Conservation (phyloP, 148 eudicot species). For the Rhododendron griersonianum region DNA sequence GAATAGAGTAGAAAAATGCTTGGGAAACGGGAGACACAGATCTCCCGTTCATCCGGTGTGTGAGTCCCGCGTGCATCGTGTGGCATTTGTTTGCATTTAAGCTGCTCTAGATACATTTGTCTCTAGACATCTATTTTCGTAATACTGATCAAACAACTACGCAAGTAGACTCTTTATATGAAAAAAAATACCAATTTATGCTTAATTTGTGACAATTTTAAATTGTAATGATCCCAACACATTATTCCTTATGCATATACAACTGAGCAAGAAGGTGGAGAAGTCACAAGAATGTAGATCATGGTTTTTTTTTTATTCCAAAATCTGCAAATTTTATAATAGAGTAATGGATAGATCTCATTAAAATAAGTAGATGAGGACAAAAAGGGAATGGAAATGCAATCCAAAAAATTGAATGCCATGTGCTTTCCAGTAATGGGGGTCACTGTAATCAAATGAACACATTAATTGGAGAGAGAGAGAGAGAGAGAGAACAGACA, state of each 20-base stretch:
- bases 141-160: not conserved
- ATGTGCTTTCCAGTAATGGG: slow-evolving; percentile 4
- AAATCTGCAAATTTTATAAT: not conserved
- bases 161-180: not conserved
- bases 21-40: not conserved
- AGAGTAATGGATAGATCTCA: not conserved
- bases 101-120: not conserved
- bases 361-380: not conserved
- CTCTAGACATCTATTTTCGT: not conserved
- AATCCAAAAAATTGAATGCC: not conserved
- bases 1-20: not conserved
- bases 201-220: no score
- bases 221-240: no score
- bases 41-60: not conserved
- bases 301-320: not conserved
- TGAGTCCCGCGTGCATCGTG: not conserved
- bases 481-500: slow-evolving; percentile 40
- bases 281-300: not conserved
- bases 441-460: not conserved
- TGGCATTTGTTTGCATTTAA: not conserved
- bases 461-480: not conserved
- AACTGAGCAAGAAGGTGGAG: not conserved
- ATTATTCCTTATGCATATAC: not conserved
- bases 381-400: not conserved
- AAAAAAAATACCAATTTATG: no score